These are phyloP conservation scores for Plasmodium reichenowi DNA, from an alignment of 169 alveolate genomes.

Conservation along the genomic window DNA sequence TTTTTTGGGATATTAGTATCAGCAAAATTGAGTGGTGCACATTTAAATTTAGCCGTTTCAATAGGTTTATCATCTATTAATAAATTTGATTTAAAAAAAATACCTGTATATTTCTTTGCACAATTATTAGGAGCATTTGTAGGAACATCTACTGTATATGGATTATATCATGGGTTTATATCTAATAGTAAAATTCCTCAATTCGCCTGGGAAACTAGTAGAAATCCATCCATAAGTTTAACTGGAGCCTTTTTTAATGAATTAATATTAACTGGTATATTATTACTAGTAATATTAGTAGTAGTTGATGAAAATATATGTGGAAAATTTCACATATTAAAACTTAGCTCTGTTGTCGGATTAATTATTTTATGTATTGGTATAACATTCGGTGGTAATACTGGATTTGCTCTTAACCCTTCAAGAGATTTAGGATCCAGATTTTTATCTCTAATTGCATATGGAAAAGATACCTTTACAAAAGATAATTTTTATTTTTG, in stretches of 20 bases:
- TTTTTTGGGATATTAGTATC: conserved; percentile 69
- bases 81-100: conserved; percentile 63
- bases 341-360: conserved; percentile 71
- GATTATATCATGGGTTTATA: conserved; percentile 45
- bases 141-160: conserved; percentile 63
- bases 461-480: conserved; percentile 71
- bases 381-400: conserved; percentile 76
- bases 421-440: conserved; percentile 81
- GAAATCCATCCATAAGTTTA: conserved; percentile 8
- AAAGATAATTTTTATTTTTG: conserved; percentile 72
- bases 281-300: conserved; percentile 60
- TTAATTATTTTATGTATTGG: conserved; percentile 74
- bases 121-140: conserved; percentile 75
- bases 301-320: conserved; percentile 52
- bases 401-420: conserved; percentile 79
- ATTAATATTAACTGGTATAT: conserved; percentile 67
- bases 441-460: conserved; percentile 52
- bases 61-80: conserved; percentile 41
- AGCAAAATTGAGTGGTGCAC: conserved; percentile 78
- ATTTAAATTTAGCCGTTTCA: conserved; percentile 77
- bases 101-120: conserved; percentile 67
- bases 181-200: conserved; percentile 3
- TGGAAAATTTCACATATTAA: conserved; percentile 48
- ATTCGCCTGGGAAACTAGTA: conserved; percentile 55
- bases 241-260: conserved; percentile 71